Conservation (phyloP, 2,329 filamentous ascomycete species). For the Colletotrichum sidae region DNA sequence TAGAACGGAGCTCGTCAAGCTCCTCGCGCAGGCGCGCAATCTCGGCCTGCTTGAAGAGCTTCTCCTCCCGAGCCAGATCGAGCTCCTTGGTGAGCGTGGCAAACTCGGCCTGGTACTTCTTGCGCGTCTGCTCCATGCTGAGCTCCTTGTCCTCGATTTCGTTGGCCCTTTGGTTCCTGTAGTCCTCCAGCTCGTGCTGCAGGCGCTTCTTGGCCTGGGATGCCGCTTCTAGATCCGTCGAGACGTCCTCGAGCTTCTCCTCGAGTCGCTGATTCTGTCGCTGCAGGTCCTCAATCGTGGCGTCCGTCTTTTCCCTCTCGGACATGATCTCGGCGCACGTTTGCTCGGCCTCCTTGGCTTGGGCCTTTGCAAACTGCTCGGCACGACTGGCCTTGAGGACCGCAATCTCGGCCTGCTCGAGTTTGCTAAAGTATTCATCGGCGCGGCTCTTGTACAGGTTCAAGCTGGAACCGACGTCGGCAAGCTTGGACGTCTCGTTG, state of each 20-base stretch:
- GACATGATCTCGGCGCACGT: slow-evolving; percentile 91
- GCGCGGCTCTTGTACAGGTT: slow-evolving; percentile 91
- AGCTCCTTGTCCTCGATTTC: slow-evolving; percentile 97
- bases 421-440: slow-evolving; percentile 96
- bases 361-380: slow-evolving; percentile 92
- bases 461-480: slow-evolving; percentile 86
- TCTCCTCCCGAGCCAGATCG: slow-evolving; percentile 91
- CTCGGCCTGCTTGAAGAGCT: slow-evolving; percentile 86
- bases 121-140: slow-evolving; percentile 95
- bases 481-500: slow-evolving; percentile 84
- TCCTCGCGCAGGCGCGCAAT: slow-evolving; percentile 93
- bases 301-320: slow-evolving; percentile 91
- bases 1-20: slow-evolving; percentile 91
- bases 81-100: slow-evolving; percentile 90
- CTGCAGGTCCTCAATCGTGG: slow-evolving; percentile 88
- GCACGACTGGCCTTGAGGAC: slow-evolving; percentile 92
- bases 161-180: slow-evolving; percentile 92
- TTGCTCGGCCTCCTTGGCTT: slow-evolving; percentile 91
- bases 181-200: slow-evolving; percentile 97
- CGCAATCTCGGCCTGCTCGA: slow-evolving; percentile 96
- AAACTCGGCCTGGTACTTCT: slow-evolving; percentile 97
- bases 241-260: slow-evolving; percentile 90
- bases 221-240: slow-evolving; percentile 87
- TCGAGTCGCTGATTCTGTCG: slow-evolving; percentile 90
- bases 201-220: slow-evolving; percentile 92